Base-by-base conservation (phyloP, 306 rosid species). In the Quercus wislizeni region DNA sequence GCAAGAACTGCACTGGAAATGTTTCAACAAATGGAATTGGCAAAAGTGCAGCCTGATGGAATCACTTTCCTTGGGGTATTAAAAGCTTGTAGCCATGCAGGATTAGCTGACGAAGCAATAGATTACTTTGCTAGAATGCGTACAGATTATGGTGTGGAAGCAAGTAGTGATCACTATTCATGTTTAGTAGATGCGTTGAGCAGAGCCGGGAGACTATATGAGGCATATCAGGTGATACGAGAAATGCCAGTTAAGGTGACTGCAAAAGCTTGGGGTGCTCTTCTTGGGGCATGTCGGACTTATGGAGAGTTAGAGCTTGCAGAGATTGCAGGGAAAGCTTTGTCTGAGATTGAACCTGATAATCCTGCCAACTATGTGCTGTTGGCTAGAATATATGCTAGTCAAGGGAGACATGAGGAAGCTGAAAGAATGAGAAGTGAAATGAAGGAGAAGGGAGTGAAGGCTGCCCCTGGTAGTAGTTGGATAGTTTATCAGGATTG, bases 51-150 rank as follows among this genome's bases (percentile, higher is more conserved):
- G 85, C 98, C 96, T 2, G 96, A 93, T 58, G 91, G 85, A 31
- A 85, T 93, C 49, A 83, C 94, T 18, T 91, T 93, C 72, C 91
- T 93, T 20, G 92, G 76, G 0, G 92, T 91, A 12, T 71, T 93
- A 84, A 91, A 93, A 76, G 94, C 96, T 14, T 93, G 94, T 59
- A 93, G 94, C 67, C 96, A 93, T 69, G 92, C 85, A 15, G 94
- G 96, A 2, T 84, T 93, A 55, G 90, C 88, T 18, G 92, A 93
- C 62, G 94, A 93, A 78, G 94, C 94, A 18, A 71, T 91, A 83
- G 19, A 67, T 62, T 89, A 81, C 86, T 89, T 91, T 49, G 63
- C 69, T 20, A 79, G 85, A 49, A 91, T 93, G 98, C 35, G 59
- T 6, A 80, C 58, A 31, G 87, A 69, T 72, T 89, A 85, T 74